A percentile compares a stretch with the other conserved stretches of the same genome.
phyloP scores from a whole-genome alignment of 2,329 filamentous ascomycete species.

The Xylaria sp. region DNA sequence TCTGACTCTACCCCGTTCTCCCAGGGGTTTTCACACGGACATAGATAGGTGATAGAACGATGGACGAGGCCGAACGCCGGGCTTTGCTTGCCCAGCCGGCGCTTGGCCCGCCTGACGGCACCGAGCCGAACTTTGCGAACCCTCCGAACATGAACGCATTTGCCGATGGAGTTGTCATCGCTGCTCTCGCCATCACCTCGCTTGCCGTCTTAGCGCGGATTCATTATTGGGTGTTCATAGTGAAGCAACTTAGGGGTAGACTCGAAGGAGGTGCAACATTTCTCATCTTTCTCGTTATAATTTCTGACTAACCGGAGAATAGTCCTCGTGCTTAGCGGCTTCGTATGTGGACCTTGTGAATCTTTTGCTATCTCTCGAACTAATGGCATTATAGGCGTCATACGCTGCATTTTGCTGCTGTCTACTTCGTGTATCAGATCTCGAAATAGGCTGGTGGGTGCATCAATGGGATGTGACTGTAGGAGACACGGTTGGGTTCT shows the following conservation, averaged over 20 bases:
- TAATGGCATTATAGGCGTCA: slow-evolving; percentile 23
- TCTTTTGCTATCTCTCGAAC: not conserved
- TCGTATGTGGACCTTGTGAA: slow-evolving; percentile 14
- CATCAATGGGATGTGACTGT: slow-evolving; percentile 33
- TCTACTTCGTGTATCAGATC: slow-evolving; percentile 21
- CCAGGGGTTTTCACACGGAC: not conserved
- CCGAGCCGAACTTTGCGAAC: slow-evolving; percentile 18
- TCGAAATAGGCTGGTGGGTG: slow-evolving; percentile 35
- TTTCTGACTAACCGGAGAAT: not conserved
- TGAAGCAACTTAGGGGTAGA: not conserved
- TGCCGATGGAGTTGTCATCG: slow-evolving; percentile 8
- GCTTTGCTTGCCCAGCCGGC: slow-evolving; percentile 22
- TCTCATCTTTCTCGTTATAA: not conserved
- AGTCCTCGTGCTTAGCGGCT: slow-evolving; percentile 3
- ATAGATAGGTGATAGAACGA: slow-evolving; percentile 4
- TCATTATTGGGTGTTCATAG: slow-evolving; percentile 11
- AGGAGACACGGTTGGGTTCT: not conserved
- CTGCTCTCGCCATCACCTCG: slow-evolving; percentile 20
- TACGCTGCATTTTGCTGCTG: slow-evolving; percentile 30
- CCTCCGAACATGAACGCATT: slow-evolving; percentile 24
- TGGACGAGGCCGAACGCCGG: slow-evolving; percentile 19
- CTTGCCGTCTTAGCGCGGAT: slow-evolving; percentile 20
- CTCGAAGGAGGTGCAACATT: not conserved
- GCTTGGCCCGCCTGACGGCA: not conserved
- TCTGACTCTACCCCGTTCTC: slow-evolving; percentile 1